Evolutionary conservation across 257 asterid species (phyloP), one percentile per base, ranked within the genome.

Genomic region (Jasminum sambac): DNA sequence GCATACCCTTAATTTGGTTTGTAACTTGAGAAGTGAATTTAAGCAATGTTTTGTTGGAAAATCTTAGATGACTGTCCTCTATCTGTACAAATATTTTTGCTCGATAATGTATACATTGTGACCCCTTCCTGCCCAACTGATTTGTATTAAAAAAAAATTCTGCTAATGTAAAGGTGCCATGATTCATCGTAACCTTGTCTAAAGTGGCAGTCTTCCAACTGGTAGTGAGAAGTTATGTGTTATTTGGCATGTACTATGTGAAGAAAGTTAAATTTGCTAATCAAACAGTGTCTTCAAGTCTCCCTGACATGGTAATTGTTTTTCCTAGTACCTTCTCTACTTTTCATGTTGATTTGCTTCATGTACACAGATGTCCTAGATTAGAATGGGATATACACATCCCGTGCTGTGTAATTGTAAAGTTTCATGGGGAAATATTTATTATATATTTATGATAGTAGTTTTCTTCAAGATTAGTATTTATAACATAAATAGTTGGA

Each of bases 71-170:
- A 40, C 58, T 58, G 41, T 5, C 19, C 13, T 44, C 30, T 58
- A 7, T 11, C 34, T 66, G 11, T 44, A 40, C 8, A 64, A 38
- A 62, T 68, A 66, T 60, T n/a, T 69, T 70, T 63, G 24, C 34
- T 60, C 72, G 81, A 79, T 78, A 80, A 60, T 78, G 69, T 68
- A 61, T 72, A 68, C 64, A 41, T 36, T 21, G 17, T 50, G 9
- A 24, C 59, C 26, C 17, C 59, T 50, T 23, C 59, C 59, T 17
- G 59, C 59, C n/a, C 62, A 12, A 21, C 62, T 9, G 11, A 52
- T 9, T 23, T 50, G 11, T 8, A 17, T 50, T 55, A 14, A 21
- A 26, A 55, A 3, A 14, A 19, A 19, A 17, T 30, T 55, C 10
- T 55, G 30, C 36, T 23, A 5, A 8, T 55, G 16, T 13, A 55